Conservation (phyloP, 805 yeast genomes). For the Kodamaea sagamina region DNA sequence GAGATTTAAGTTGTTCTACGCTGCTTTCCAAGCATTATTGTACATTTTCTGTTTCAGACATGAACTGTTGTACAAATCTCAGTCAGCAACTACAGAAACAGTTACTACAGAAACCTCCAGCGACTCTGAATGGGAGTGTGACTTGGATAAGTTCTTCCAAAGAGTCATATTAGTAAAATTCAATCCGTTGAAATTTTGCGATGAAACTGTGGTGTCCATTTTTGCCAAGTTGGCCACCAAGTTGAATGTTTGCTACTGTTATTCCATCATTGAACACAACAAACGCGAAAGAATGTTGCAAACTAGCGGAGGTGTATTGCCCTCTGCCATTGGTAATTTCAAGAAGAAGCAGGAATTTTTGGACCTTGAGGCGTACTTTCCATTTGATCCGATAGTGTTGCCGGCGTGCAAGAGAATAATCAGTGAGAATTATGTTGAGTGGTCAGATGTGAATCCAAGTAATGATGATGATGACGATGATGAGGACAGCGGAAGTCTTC, state of each 20-base stretch:
- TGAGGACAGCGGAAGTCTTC: slow-evolving; percentile 31
- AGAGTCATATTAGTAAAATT: slow-evolving; percentile 82
- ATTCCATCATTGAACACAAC: slow-evolving; percentile 88
- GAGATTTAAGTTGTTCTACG: slow-evolving; percentile 83
- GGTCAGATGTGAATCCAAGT: slow-evolving; percentile 56
- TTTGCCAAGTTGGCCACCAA: slow-evolving; percentile 91
- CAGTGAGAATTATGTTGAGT: slow-evolving; percentile 62
- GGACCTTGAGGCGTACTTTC: slow-evolving; percentile 92
- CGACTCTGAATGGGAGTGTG: slow-evolving; percentile 68
- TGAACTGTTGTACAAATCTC: slow-evolving; percentile 49
- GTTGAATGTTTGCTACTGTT: slow-evolving; percentile 89
- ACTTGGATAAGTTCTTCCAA: slow-evolving; percentile 83
- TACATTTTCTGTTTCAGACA: slow-evolving; percentile 92
- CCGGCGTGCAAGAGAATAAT: slow-evolving; percentile 59
- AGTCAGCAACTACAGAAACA: background rate
- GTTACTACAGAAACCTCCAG: background rate
- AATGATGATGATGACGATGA: slow-evolving; percentile 66
- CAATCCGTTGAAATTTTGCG: slow-evolving; percentile 91
- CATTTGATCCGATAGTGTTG: slow-evolving; percentile 88
- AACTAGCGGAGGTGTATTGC: slow-evolving; percentile 34
- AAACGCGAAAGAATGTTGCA: slow-evolving; percentile 65
- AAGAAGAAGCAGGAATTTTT: slow-evolving; percentile 77
- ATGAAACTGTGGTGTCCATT: slow-evolving; percentile 88
- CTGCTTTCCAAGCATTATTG: slow-evolving; percentile 85
- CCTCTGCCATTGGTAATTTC: slow-evolving; percentile 42